phyloP scores from a whole-genome alignment of 2,329 filamentous ascomycete genomes.

The Colletotrichum limetticola region DNA sequence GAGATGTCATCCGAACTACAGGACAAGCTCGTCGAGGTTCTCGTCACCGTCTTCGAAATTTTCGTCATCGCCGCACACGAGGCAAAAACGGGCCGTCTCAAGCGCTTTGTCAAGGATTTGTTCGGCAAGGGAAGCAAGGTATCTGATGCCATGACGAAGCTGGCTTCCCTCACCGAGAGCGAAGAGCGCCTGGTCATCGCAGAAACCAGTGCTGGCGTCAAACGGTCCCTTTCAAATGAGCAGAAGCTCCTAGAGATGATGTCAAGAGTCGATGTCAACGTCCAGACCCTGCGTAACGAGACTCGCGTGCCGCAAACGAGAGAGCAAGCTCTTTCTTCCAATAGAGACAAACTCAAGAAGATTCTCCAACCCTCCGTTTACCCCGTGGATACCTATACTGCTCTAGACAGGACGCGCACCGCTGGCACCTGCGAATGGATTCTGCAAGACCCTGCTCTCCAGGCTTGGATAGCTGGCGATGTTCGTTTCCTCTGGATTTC shows the following conservation, averaged over 20 bases:
- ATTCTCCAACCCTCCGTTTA: constrained; percentile 55
- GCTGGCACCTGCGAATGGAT: constrained; percentile 59
- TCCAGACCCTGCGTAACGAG: constrained; percentile 47
- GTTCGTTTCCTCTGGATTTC: constrained; percentile 55
- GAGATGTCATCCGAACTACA: constrained; percentile 50
- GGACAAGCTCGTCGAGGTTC: constrained; percentile 52
- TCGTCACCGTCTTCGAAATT: constrained; percentile 56
- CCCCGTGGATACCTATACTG: constrained; percentile 53
- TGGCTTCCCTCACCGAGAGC: constrained; percentile 52
- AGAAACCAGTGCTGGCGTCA: constrained; percentile 53
- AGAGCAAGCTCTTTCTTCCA: constrained; percentile 45
- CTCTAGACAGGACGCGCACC: constrained; percentile 52
- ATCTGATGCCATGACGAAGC: constrained; percentile 49
- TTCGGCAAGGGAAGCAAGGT: constrained; percentile 53
- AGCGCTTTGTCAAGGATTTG: constrained; percentile 52
- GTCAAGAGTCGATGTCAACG: constrained; percentile 44
- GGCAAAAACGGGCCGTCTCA: constrained; percentile 52
- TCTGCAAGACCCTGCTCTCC: constrained; percentile 49
- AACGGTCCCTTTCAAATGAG: constrained; percentile 47
- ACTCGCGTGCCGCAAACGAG: constrained; percentile 37
- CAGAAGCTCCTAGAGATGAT: constrained; percentile 47
- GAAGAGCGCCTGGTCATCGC: constrained; percentile 56
- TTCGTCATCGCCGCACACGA: constrained; percentile 55
- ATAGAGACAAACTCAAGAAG: constrained; percentile 51
- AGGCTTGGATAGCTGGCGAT: constrained; percentile 50